phyloP scores from a whole-genome alignment of 2,329 filamentous ascomycete genomes.

The Aspergillus flavus region DNA sequence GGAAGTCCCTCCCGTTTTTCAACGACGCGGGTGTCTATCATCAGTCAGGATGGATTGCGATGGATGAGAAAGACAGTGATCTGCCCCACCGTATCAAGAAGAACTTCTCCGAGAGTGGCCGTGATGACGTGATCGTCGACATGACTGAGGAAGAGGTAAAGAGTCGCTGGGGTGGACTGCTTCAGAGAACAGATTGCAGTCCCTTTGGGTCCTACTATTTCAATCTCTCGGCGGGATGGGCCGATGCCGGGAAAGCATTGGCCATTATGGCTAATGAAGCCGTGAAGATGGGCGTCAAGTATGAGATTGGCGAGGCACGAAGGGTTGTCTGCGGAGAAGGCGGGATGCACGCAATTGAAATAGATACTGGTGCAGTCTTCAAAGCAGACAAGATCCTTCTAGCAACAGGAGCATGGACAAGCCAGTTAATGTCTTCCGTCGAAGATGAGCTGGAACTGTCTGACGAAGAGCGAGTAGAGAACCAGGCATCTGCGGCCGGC shows the following conservation, averaged over 20 bases:
- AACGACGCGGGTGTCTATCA: constrained; percentile 57
- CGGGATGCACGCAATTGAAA: constrained; percentile 48
- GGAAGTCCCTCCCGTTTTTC: constrained; percentile 60
- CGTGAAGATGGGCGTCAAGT: constrained; percentile 48
- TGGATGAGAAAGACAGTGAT: constrained; percentile 52
- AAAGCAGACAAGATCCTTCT: constrained; percentile 58
- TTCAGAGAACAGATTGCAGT: constrained; percentile 39
- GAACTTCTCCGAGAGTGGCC: constrained; percentile 55
- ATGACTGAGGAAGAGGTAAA: constrained; percentile 48
- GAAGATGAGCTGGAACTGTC: constrained; percentile 49
- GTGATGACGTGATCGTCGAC: constrained; percentile 42
- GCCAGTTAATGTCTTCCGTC: constrained; percentile 54
- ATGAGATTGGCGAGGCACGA: constrained; percentile 47
- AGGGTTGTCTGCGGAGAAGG: constrained; percentile 48
- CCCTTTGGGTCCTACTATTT: constrained; percentile 49
- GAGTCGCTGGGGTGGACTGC: constrained; percentile 44
- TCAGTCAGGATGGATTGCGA: constrained; percentile 62
- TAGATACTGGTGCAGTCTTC: constrained; percentile 50
- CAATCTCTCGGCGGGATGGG: constrained; percentile 58
- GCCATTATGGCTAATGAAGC: constrained; percentile 49
- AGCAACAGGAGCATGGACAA: constrained; percentile 61
- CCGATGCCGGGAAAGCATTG: constrained; percentile 53
- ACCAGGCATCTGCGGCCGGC: constrained; percentile 62
- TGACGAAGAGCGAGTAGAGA: constrained; percentile 51
- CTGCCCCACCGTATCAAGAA: constrained; percentile 55